Base-by-base conservation (phyloP, 2,329 filamentous ascomycete genomes). In the Emergomyces pasteurianus region DNA sequence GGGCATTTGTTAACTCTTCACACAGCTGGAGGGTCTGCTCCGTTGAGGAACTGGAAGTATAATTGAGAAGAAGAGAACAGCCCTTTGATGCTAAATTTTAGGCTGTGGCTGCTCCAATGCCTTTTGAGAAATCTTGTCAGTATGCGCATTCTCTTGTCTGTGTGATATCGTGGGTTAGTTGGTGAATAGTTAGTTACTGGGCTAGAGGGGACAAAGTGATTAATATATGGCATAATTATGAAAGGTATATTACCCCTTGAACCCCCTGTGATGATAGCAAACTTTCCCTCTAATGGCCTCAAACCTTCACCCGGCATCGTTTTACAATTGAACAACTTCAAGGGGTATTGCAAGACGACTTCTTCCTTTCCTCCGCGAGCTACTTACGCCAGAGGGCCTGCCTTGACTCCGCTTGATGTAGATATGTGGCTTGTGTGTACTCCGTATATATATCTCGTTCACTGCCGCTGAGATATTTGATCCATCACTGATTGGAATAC, bases 191-290 rank as follows among this genome's bases (percentile, higher is more conserved):
- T 18, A 26, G 6, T 38, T 5, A 16, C 8, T 14, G 2, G 18
- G 16, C 12, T n/a, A 34, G 21, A 50, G n/a, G 31, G 18, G 18
- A 34, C 50, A 26, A 23, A 4, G 47, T 26, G 47, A 18, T 31
- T 54, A 34, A 54, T 38, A 21, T 26, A 49, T 16, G 18, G 46
- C 14, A 49, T 49, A 49, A 18, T 16, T 28, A 7, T 5, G 7
- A 31, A 31, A 9, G 1, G 8, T 50, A 40, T 46, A 7, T 79
- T 56, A 89, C 89, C 88, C 79, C 90, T 79, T 61, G 89, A 90
- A 62, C 85, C 87, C 61, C 90, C 90, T 1, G 90, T 94, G 54
- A 94, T 80, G 65, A 95, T 86, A 59, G 83, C 89, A 58, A 92
- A 79, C 73, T 91, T 91, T 66, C 88, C 88, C 70, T 89, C 84